Conservation (phyloP, 257 asterid genomes). For the Orobanche coerulescens region DNA sequence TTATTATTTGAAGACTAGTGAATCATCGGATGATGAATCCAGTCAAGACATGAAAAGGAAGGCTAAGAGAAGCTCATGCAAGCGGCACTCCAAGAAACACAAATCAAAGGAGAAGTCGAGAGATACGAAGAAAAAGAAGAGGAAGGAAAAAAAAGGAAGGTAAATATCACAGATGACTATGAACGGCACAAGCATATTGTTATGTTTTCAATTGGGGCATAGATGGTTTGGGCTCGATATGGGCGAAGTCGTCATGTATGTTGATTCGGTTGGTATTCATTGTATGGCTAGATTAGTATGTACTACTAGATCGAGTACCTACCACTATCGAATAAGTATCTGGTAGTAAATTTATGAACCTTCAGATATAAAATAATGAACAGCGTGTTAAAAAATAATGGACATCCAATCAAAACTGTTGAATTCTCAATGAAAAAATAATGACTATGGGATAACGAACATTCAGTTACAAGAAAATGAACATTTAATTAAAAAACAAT, state of each 20-base stretch:
- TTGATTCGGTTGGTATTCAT: constrained; percentile 3
- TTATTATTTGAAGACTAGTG: constrained; percentile 23
- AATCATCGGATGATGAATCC: constrained; percentile 50
- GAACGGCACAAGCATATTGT: neutral
- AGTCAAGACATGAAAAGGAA: constrained; percentile 23
- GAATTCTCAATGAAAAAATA: no score
- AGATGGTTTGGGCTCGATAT: neutral
- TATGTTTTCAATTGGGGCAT: neutral
- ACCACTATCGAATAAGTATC: no score
- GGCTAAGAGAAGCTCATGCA: constrained; percentile 30
- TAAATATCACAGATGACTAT: constrained; percentile 29
- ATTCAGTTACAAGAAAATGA: no score
- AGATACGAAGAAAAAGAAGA: constrained; percentile 39
- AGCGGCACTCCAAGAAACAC: constrained; percentile 42
- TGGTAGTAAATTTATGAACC: no score
- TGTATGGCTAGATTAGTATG: constrained; percentile 2
- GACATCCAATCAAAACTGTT: no score
- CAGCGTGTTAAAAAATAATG: no score
- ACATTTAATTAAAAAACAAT: no score
- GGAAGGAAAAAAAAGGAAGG: constrained; percentile 37
- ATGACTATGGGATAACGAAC: no score
- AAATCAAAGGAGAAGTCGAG: constrained; percentile 49
- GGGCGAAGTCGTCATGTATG: neutral
- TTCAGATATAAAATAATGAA: no score
- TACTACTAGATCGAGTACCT: no score